Conservation (phyloP, 2,329 filamentous ascomycete species). For the Aspergillus alliaceus region DNA sequence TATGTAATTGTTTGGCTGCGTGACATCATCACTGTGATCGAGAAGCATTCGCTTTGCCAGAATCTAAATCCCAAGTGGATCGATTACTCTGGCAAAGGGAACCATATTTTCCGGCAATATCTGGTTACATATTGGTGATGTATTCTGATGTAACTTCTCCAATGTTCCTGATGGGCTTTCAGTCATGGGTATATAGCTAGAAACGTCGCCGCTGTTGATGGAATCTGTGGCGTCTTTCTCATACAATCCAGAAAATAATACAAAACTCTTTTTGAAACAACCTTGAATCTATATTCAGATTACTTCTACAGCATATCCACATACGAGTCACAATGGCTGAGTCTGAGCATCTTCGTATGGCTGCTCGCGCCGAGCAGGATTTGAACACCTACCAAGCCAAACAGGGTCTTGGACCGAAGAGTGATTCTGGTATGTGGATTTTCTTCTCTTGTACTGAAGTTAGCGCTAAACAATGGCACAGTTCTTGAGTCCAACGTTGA, state of each 20-base stretch:
- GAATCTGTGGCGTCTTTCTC: not conserved
- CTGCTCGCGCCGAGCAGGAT: constrained; percentile 39
- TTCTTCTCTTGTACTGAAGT: not conserved
- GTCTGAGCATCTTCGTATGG: constrained; percentile 26
- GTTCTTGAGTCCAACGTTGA: constrained; percentile 45
- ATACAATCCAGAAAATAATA: not conserved
- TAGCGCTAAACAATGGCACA: constrained; percentile 6
- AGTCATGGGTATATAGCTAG: not conserved
- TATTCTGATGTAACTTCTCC: constrained; percentile 30
- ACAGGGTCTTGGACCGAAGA: constrained; percentile 38
- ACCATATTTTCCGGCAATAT: no score
- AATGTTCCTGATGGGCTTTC: not conserved
- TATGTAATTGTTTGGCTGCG: not conserved
- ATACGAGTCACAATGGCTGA: constrained; percentile 19
- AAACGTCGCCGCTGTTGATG: not conserved
- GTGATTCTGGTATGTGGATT: constrained; percentile 37
- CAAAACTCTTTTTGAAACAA: not conserved
- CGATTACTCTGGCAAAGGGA: not conserved
- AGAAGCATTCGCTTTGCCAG: not conserved
- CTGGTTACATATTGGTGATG: constrained; percentile 31
- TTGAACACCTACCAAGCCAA: constrained; percentile 43
- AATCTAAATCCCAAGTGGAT: not conserved
- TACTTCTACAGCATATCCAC: not conserved
- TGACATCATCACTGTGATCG: not conserved
- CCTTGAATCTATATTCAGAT: not conserved